These are phyloP conservation scores for Arxiozyma heterogenica DNA, from an alignment of 1,139 yeast genomes.

Conservation along the genomic window DNA sequence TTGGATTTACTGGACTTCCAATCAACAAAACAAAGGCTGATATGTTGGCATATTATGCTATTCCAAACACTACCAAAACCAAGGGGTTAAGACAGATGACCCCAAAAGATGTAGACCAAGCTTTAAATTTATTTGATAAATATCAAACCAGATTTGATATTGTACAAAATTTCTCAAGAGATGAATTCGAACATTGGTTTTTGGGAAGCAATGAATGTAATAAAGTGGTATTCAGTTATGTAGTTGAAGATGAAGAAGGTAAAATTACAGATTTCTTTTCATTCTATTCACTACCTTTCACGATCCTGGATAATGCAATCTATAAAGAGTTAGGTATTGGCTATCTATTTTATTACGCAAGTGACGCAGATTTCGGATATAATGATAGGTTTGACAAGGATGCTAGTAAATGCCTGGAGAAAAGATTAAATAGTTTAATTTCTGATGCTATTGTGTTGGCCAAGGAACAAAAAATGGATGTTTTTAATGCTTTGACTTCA, in stretches of 20 bases:
- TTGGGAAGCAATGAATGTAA: constrained; percentile 36
- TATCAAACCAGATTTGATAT: constrained; percentile 68
- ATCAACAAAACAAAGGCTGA: constrained; percentile 63
- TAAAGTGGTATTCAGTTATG: constrained; percentile 67
- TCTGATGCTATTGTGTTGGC: constrained; percentile 73
- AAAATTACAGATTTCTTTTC: constrained; percentile 81
- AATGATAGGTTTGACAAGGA: constrained; percentile 30
- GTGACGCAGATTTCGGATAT: constrained; percentile 43
- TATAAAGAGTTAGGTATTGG: constrained; percentile 76
- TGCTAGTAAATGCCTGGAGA: constrained; percentile 36
- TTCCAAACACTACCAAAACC: constrained; percentile 52
- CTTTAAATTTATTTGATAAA: constrained; percentile 45
- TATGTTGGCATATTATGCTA: constrained; percentile 71
- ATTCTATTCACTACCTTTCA: constrained; percentile 79
- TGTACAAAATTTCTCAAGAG: constrained; percentile 56
- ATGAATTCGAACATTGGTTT: constrained; percentile 79
- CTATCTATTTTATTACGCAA: constrained; percentile 82
- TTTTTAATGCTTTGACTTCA: constrained; percentile 82
- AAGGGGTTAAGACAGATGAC: constrained; percentile 60
- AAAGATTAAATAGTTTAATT: constrained; percentile 53
- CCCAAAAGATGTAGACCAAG: constrained; percentile 54
- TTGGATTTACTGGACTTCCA: constrained; percentile 80
- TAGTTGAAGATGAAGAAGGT: constrained; percentile 54
- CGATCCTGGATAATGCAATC: constrained; percentile 60
- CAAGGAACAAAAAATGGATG: constrained; percentile 59